Conservation (phyloP, 257 asterid genomes). For the Fraxinus anomala region DNA sequence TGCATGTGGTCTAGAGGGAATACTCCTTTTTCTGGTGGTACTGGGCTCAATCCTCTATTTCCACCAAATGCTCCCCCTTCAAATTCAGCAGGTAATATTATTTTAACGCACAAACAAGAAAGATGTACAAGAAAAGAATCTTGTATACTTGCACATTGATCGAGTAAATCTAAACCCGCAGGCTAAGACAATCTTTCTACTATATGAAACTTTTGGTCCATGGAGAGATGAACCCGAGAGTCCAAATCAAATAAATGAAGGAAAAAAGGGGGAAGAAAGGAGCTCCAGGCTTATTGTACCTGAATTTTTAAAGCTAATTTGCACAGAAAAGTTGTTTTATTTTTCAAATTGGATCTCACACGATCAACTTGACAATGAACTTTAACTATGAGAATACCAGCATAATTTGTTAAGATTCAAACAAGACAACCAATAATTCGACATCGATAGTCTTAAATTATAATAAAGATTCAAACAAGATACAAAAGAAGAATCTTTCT, state of each 20-base stretch:
- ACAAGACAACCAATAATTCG: too few species aligned
- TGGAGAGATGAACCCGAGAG: not conserved
- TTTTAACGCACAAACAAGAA: not conserved
- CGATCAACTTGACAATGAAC: not conserved
- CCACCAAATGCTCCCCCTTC: slow-evolving; percentile 97
- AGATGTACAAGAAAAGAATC: not conserved
- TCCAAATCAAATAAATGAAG: not conserved
- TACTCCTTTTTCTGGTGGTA: slow-evolving; percentile 95
- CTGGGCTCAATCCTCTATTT: slow-evolving; percentile 90
- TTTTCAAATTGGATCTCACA: not conserved
- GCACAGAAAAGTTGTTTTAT: not conserved
- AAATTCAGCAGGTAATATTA: slow-evolving; percentile 21
- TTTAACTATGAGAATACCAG: not conserved
- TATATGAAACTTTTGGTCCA: not conserved
- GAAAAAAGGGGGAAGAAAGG: not conserved
- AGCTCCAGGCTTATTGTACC: too few species aligned
- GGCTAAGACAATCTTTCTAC: slow-evolving; percentile 10
- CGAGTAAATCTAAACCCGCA: not conserved
- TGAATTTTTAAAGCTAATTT: too few species aligned
- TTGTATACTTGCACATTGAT: not conserved
- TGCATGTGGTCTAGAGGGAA: slow-evolving; percentile 95
- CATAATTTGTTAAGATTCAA: not conserved
- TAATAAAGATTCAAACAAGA: not conserved
- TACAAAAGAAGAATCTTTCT: not conserved
- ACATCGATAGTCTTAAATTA: not conserved